phyloP scores from a whole-genome alignment of 306 rosid genomes.

The Benincasa hispida region DNA sequence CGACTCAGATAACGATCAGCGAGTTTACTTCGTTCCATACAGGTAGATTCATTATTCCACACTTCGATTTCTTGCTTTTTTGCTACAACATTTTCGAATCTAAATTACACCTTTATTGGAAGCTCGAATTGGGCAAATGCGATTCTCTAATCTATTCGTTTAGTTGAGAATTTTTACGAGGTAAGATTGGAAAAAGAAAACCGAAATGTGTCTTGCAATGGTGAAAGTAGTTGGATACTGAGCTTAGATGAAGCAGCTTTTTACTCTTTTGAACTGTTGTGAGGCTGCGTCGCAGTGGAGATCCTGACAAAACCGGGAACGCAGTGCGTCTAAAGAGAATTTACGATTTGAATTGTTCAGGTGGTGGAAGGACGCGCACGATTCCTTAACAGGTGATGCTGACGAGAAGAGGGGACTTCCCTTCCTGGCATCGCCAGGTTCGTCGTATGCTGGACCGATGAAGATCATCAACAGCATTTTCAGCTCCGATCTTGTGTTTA shows the following conservation, averaged over 20 bases:
- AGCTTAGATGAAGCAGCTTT: background rate
- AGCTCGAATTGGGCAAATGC: background rate
- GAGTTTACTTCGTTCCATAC: conserved; percentile 86
- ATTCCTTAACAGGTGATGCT: conserved; percentile 44
- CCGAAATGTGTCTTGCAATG: conserved; percentile 12
- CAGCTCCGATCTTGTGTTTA: conserved; percentile 70
- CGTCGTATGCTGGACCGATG: conserved; percentile 70
- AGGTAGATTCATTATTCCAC: conserved; percentile 37
- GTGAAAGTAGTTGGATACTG: background rate
- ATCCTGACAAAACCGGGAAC: background rate
- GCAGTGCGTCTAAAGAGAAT: conserved; percentile 2
- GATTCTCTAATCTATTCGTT: background rate
- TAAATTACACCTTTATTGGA: conserved; percentile 1
- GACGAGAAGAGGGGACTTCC: conserved; percentile 47
- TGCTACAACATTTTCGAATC: conserved; percentile 18
- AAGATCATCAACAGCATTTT: conserved; percentile 80
- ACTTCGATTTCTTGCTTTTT: conserved; percentile 12
- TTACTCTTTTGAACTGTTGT: background rate
- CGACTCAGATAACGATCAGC: conserved; percentile 45
- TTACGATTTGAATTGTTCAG: conserved; percentile 36
- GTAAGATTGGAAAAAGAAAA: background rate
- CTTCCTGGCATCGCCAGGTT: conserved; percentile 43
- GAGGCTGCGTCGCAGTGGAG: background rate
- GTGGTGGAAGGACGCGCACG: conserved; percentile 97
- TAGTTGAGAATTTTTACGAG: conserved; percentile 3